phyloP scores from a whole-genome alignment of 2,329 filamentous ascomycete genomes.

The Aspergillus jensenii region DNA sequence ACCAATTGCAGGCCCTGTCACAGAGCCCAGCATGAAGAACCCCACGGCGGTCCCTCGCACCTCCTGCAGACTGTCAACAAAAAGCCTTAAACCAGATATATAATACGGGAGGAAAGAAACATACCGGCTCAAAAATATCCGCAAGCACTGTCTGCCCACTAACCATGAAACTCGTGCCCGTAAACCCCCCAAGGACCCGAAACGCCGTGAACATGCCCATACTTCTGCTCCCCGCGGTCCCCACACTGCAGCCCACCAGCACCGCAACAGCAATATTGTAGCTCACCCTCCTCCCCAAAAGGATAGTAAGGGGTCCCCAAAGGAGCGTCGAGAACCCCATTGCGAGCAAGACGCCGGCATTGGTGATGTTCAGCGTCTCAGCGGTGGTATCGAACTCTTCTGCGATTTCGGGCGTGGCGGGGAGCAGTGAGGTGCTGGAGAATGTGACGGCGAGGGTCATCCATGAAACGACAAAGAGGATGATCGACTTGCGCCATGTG shows the following conservation, averaged over 20 bases:
- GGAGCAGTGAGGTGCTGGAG: conserved; percentile 43
- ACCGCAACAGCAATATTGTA: conserved; percentile 38
- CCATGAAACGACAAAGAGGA: conserved; percentile 45
- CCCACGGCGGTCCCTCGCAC: conserved; percentile 46
- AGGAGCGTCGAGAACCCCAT: conserved; percentile 41
- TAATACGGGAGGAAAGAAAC: neutral
- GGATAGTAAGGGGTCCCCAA: conserved; percentile 33
- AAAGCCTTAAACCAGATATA: no score
- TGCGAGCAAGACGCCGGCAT: conserved; percentile 37
- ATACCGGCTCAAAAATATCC: conserved; percentile 40
- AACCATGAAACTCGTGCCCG: conserved; percentile 42
- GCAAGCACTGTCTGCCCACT: conserved; percentile 40
- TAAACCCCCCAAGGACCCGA: conserved; percentile 36
- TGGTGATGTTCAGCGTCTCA: conserved; percentile 37
- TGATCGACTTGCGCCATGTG: conserved; percentile 41
- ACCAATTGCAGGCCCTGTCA: conserved; percentile 46
- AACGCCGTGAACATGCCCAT: conserved; percentile 38
- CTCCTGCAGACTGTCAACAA: conserved; percentile 19
- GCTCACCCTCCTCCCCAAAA: conserved; percentile 31
- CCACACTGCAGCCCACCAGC: conserved; percentile 32
- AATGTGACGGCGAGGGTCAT: conserved; percentile 44
- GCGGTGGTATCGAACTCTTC: conserved; percentile 36
- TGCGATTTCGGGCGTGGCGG: conserved; percentile 42
- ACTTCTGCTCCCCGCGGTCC: conserved; percentile 32
- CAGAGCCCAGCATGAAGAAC: conserved; percentile 45